Base-by-base conservation (phyloP, 2,329 filamentous ascomycete species). In the Alternaria conjuncta region DNA sequence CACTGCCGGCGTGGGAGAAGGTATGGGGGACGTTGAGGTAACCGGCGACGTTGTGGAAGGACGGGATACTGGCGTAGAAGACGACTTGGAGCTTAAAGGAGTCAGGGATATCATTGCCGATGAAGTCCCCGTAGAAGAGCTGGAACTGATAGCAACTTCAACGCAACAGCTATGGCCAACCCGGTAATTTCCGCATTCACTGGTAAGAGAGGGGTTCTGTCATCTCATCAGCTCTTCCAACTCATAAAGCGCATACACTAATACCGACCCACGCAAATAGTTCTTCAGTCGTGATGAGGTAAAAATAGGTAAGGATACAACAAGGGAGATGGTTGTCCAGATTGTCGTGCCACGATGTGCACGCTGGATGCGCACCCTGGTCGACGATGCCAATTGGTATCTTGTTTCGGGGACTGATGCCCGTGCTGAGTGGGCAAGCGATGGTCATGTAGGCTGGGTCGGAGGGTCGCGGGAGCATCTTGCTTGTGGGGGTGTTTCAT, bases 121-220 rank as follows among this genome's bases (percentile, higher is more conserved):
- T 10, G 1, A 41, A 41, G 1, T 1, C 6, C 1, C 1, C 15
- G 32, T 1, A 41, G 32, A 41, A 41, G 0, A 41, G 2, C 32
- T 41, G 15, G 8, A 2, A 0, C 1, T n/a, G 15, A 5, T 10
- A 41, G 2, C 32, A 41, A 41, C 32, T 3, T 41, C 15, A n/a
- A 41, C 32, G 15, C 32, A 41, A 15, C n/a, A 41, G 32, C 32
- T 41, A 41, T n/a, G 32, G 32, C 32, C 32, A 41, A 41, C 2
- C 3, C 3, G 15, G 15, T 41, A 41, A 5, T 41, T 41, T 2
- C 32, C 32, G 32, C 32, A 41, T n/a, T 41, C 32, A 41, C 15
- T 41, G 8, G 32, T 41, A n/a, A 41, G 32, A 2, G 32, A 41
- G 4, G 32, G 32, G 8, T 41, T 41, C 32, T 41, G 1, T 41